Evolutionary conservation across 768 basidiomycete species (phyloP), one percentile per base, ranked within the genome.

Genomic region (Auricularia sp.): DNA sequence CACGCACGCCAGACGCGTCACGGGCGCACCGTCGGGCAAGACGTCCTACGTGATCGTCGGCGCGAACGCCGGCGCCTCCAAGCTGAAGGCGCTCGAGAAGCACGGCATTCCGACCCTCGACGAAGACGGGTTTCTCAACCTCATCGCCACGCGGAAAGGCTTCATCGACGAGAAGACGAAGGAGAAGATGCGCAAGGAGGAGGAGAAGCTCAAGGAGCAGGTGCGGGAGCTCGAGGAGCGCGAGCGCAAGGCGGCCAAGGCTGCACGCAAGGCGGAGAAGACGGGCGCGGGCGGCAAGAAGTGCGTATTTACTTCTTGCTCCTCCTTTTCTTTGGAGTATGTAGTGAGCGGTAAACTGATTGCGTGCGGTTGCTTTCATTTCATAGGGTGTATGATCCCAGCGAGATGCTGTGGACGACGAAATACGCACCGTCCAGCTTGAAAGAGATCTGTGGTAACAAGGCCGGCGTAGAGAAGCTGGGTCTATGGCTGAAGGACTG

Each of bases 361-460:
- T 0, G 29, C 8, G 51, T 33, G 59, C 63, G 44, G 34, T 36
- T n/a, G 34, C 21, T 70, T 62, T 69, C 68, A 74, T 75, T 29
- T 66, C 72, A 56, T 78, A 79, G 71, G 42, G 65, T 36, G 63
- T 75, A 1, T 81, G 85, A 78, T 1, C 80, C 82, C 1, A 70
- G 71, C 8, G 68, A 71, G 2, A 93, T 96, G 73, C 80, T 98
- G 0, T 98, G 97, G 97, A 98, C 97, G 45, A 89, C 88, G 37
- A 86, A 94, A 10, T 99, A 99, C 73, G 96, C 97, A 0, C 97
- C 97, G 1, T 85, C 87, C 68, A 82, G 81, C 2, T 68, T 94
- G 64, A 94, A 91, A 70, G 94, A 99, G 65, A 84, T 99, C 18
- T 98, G 95, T 67, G 97, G 97, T 7, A 99, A 98, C 78, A 98